These are phyloP conservation scores for Simmondsia chinensis DNA, from an alignment of 148 eudicot species.

Conservation along the genomic window DNA sequence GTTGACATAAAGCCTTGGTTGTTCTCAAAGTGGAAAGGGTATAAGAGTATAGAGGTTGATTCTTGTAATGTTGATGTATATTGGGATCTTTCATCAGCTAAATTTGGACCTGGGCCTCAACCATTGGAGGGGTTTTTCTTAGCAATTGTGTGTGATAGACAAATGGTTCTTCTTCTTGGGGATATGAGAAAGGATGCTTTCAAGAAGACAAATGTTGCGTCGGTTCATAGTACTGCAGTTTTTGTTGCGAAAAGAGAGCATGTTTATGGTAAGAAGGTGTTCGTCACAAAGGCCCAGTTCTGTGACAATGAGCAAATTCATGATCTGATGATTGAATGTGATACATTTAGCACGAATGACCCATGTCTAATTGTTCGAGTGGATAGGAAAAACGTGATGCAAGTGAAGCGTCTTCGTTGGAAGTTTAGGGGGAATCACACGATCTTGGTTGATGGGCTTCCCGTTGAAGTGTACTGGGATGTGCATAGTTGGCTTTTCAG, in stretches of 20 bases:
- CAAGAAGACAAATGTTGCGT: slow-evolving; percentile 35
- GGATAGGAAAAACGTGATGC: slow-evolving; percentile 42
- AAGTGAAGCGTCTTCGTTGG: slow-evolving; percentile 46
- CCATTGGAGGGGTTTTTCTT: slow-evolving; percentile 47
- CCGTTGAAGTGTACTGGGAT: slow-evolving; percentile 65
- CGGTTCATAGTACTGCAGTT: slow-evolving; percentile 23
- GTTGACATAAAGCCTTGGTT: slow-evolving; percentile 55
- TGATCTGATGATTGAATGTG: slow-evolving; percentile 51
- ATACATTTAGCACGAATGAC: slow-evolving; percentile 27
- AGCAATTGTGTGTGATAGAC: slow-evolving; percentile 38
- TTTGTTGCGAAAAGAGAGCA: slow-evolving; percentile 42
- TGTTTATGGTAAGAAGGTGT: slow-evolving; percentile 45
- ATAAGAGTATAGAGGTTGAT: slow-evolving; percentile 37
- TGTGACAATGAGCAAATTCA: slow-evolving; percentile 33
- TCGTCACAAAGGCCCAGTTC: slow-evolving; percentile 34
- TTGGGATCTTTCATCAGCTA: slow-evolving; percentile 55
- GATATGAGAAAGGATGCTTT: slow-evolving; percentile 54
- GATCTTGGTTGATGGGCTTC: slow-evolving; percentile 42
- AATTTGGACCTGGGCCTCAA: slow-evolving; percentile 54
- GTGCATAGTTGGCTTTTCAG: slow-evolving; percentile 55
- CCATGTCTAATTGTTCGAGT: slow-evolving; percentile 43
- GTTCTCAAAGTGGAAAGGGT: slow-evolving; percentile 58
- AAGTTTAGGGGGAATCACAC: slow-evolving; percentile 55
- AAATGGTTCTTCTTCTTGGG: slow-evolving; percentile 44
- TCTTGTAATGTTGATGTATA: slow-evolving; percentile 42